phyloP scores from a whole-genome alignment of 345 rosid species.

The Carallia pectinifolia region DNA sequence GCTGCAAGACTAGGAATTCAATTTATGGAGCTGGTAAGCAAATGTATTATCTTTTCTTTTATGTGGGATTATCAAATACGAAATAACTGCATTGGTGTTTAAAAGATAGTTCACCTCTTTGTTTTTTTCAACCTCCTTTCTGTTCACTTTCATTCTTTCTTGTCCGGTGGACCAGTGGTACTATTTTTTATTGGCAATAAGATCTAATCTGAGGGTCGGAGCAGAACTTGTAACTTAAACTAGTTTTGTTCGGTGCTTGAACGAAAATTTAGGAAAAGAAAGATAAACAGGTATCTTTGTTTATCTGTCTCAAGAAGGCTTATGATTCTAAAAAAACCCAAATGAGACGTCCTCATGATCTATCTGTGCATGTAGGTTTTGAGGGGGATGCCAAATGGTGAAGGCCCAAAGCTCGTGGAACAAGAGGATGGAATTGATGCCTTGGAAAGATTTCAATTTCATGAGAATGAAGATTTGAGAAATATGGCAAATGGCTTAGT shows the following conservation, averaged over 20 bases:
- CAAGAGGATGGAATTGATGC: conserved; percentile 94
- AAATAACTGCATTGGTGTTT: background rate
- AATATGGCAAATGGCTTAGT: conserved; percentile 89
- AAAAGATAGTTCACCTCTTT: background rate
- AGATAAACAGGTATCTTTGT: too few relatives aligned
- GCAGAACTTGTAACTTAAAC: too few relatives aligned
- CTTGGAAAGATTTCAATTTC: conserved; percentile 95
- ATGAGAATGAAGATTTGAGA: conserved; percentile 89
- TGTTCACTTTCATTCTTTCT: background rate
- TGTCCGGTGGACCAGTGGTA: background rate
- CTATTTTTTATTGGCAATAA: background rate
- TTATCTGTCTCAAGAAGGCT: too few relatives aligned
- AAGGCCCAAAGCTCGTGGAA: conserved; percentile 87
- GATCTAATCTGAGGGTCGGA: background rate
- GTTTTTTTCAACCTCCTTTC: background rate
- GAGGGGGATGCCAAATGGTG: conserved; percentile 88
- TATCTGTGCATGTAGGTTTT: conserved; percentile 48
- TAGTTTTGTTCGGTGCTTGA: too few relatives aligned
- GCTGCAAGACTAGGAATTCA: conserved; percentile 94
- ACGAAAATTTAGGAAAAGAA: too few relatives aligned
- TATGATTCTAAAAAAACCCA: background rate
- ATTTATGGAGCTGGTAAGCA: conserved; percentile 89
- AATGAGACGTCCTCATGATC: background rate
- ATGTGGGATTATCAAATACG: background rate
- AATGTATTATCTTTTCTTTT: background rate